Percentiles rank a stretch among this genome's conserved stretches.
Conservation (phyloP, 73 alveolate genomes). For the Paramecium sexaurelia region DNA sequence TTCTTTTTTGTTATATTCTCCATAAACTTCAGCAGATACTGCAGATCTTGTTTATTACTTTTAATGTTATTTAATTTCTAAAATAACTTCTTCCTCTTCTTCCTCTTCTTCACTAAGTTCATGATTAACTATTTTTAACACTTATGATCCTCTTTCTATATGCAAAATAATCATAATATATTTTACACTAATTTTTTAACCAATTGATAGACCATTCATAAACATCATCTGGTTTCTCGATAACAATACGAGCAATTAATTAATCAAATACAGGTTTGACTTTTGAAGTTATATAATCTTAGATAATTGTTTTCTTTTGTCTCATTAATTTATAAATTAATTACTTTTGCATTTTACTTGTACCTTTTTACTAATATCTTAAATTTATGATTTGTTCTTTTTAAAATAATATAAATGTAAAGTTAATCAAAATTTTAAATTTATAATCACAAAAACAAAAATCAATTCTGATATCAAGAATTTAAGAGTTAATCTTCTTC, state of each 20-base stretch:
- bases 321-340: conserved; percentile 12
- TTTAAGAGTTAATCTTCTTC: not conserved
- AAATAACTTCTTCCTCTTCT: conserved; percentile 55
- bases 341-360: not conserved
- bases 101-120: conserved; percentile 54
- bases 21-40: conserved; percentile 84
- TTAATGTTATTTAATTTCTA: not conserved
- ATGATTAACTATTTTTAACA: not conserved
- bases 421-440: not conserved
- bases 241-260: conserved; percentile 8
- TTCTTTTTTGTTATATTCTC: conserved; percentile 75
- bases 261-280: conserved; percentile 62
- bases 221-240: conserved; percentile 58
- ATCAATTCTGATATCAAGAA: not conserved
- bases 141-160: not conserved
- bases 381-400: not conserved
- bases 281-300: conserved; percentile 17
- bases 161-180: not conserved
- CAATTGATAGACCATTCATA: conserved; percentile 43
- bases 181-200: conserved; percentile 53
- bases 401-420: not conserved
- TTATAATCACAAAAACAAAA: not conserved
- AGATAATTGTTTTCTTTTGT: not conserved
- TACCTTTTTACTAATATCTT: not conserved
- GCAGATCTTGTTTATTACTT: conserved; percentile 64